Evolutionary conservation across 192 early-diverging fungal species (phyloP).

Genomic region (Coemansia reversa): DNA sequence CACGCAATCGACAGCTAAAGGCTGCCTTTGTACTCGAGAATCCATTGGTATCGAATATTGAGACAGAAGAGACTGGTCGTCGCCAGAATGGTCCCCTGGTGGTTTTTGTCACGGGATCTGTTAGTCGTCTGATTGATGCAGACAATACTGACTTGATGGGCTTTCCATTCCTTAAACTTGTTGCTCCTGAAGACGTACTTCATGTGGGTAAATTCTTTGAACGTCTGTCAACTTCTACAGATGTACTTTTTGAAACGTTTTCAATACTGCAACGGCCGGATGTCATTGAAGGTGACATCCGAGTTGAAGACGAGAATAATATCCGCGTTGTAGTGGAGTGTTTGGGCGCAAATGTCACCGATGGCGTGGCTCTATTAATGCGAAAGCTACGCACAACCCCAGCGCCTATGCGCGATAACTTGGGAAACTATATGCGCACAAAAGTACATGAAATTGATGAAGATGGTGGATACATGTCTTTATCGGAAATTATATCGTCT

Average conservation of each 20-base stretch:
- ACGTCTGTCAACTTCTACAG: slow-evolving; percentile 23
- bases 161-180: slow-evolving; percentile 43
- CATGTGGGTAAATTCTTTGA: slow-evolving; percentile 38
- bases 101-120: slow-evolving; percentile 41
- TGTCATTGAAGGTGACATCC: slow-evolving; percentile 43
- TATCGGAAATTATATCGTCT: slow-evolving; percentile 35
- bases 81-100: slow-evolving; percentile 30
- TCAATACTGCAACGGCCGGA: slow-evolving; percentile 37
- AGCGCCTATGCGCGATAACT: slow-evolving; percentile 25
- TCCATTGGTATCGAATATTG: slow-evolving; percentile 13
- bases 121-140: slow-evolving; percentile 36
- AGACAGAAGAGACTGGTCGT: slow-evolving; percentile 11
- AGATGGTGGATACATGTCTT: slow-evolving; percentile 39
- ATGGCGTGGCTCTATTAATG: slow-evolving; percentile 41
- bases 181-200: slow-evolving; percentile 46
- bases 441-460: slow-evolving; percentile 24
- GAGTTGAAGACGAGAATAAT: slow-evolving; percentile 30
- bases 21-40: slow-evolving; percentile 45
- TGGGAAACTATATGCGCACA: slow-evolving; percentile 27
- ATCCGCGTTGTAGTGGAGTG: slow-evolving; percentile 38
- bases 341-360: slow-evolving; percentile 44
- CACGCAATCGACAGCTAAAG: slow-evolving; percentile 38
- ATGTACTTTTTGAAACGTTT: slow-evolving; percentile 42
- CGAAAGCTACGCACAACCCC: slow-evolving; percentile 17
- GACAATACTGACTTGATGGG: slow-evolving; percentile 40